A percentile compares a stretch with the other conserved stretches of the same genome.
These are phyloP conservation scores for Penicillium flavigenum DNA, from an alignment of 495 filamentous ascomycete genomes.

Conservation along the genomic window DNA sequence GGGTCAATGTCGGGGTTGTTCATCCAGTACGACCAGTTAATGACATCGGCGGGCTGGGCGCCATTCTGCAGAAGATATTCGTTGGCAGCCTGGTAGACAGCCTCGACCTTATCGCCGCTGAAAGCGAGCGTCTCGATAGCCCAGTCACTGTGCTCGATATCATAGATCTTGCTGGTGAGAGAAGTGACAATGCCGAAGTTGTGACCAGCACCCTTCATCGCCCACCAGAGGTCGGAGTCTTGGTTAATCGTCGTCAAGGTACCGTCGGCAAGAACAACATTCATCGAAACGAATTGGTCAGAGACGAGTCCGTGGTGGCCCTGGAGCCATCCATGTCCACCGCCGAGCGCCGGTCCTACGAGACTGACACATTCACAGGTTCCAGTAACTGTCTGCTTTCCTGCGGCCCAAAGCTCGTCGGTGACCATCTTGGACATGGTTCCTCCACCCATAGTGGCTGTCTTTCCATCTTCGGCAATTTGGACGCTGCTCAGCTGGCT, in stretches of 20 bases:
- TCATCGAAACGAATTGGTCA: conserved; percentile 54
- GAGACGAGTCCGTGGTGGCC: conserved; percentile 59
- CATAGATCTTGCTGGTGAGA: conserved; percentile 48
- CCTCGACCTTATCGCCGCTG: conserved; percentile 48
- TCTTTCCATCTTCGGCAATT: conserved; percentile 44
- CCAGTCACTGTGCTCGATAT: conserved; percentile 40
- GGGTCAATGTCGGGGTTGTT: conserved; percentile 42
- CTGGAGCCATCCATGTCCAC: conserved; percentile 60
- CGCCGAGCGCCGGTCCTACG: conserved; percentile 58
- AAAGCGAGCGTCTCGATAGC: conserved; percentile 48
- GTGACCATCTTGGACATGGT: conserved; percentile 33
- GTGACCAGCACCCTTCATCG: conserved; percentile 57
- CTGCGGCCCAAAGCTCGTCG: conserved; percentile 32
- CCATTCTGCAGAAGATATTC: conserved; percentile 39
- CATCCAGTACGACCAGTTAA: conserved; percentile 54
- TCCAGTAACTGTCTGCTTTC: conserved; percentile 47
- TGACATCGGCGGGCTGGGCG: conserved; percentile 40
- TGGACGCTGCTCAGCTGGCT: conserved; percentile 40
- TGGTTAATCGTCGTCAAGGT: conserved; percentile 33
- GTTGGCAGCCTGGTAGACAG: conserved; percentile 48
- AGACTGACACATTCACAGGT: conserved; percentile 55
- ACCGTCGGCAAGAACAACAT: conserved; percentile 59
- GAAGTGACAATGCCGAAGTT: conserved; percentile 62
- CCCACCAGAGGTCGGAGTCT: conserved; percentile 55
- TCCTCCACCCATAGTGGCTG: conserved; percentile 53